Conservation (phyloP, 371 early-diverging fungal species). For the Circinella umbellata region DNA sequence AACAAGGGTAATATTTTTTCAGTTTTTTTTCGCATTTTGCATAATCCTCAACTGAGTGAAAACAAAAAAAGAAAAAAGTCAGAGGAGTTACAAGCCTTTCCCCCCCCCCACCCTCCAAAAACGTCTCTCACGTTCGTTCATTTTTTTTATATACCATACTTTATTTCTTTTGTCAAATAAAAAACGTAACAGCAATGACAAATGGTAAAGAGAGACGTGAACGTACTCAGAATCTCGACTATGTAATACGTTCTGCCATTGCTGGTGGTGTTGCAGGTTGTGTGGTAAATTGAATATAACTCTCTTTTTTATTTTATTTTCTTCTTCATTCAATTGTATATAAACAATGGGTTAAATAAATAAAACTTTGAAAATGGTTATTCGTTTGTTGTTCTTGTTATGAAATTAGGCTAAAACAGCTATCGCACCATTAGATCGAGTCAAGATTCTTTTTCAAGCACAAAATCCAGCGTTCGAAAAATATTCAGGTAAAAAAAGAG, state of each 20-base stretch:
- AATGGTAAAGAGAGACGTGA: not conserved
- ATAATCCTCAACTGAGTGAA: too few species aligned
- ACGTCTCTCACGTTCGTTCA: too few species aligned
- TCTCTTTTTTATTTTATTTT: not conserved
- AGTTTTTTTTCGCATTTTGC: too few species aligned
- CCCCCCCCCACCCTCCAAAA: too few species aligned
- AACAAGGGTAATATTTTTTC: too few species aligned
- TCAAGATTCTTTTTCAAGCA: slow-evolving; percentile 97
- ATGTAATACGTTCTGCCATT: slow-evolving; percentile 52
- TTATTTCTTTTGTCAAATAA: too few species aligned
- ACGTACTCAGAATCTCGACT: slow-evolving; percentile 44
- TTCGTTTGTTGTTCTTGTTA: not conserved
- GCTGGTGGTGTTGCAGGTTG: slow-evolving; percentile 63
- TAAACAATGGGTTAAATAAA: too few species aligned
- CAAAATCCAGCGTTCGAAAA: slow-evolving; percentile 84
- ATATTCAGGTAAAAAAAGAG: slow-evolving; percentile 69
- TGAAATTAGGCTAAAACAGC: slow-evolving; percentile 82
- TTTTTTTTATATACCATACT: not conserved
- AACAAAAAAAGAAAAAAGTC: too few species aligned
- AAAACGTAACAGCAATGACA: not conserved
- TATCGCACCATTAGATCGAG: slow-evolving; percentile 96
- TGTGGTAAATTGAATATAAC: slow-evolving; percentile 35
- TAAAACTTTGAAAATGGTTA: not conserved
- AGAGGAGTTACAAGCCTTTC: too few species aligned
- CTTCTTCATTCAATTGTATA: not conserved